Conservation (phyloP, 495 filamentous ascomycete genomes). For the Lindgomyces ingoldianus region DNA sequence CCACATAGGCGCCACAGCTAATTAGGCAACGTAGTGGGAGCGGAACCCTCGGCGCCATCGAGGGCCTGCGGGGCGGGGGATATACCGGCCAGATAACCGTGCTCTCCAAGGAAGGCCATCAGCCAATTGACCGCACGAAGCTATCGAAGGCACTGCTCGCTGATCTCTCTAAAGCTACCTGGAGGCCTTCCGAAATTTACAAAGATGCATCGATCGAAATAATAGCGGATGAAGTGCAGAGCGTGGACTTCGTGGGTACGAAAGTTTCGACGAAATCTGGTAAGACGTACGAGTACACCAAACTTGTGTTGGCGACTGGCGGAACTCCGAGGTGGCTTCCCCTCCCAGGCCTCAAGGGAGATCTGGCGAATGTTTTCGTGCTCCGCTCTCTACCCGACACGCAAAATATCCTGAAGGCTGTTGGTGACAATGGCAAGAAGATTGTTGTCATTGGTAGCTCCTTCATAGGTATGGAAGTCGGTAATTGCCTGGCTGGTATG, state of each 20-base stretch:
- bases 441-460: conserved; percentile 87
- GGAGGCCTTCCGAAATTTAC: conserved; percentile 75
- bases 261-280: conserved; percentile 71
- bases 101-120: conserved; percentile 78
- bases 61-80: conserved; percentile 76
- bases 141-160: conserved; percentile 90
- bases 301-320: conserved; percentile 86
- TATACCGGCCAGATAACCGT: conserved; percentile 81
- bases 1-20: conserved; percentile 18
- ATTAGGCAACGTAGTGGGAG: conserved; percentile 60
- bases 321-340: conserved; percentile 78
- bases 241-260: conserved; percentile 73
- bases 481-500: conserved; percentile 69
- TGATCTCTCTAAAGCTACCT: conserved; percentile 75
- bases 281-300: conserved; percentile 72
- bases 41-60: conserved; percentile 75
- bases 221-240: conserved; percentile 71
- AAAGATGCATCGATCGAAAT: conserved; percentile 70
- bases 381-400: conserved; percentile 74
- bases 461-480: conserved; percentile 97
- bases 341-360: conserved; percentile 75
- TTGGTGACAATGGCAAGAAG: conserved; percentile 85
- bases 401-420: conserved; percentile 70
- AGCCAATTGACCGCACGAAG: conserved; percentile 91
- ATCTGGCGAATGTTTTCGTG: conserved; percentile 81